A percentile compares a stretch with the other conserved stretches of the same genome.
phyloP scores from a whole-genome alignment of 805 yeast species.

The Pichia rugopelliculosa region DNA sequence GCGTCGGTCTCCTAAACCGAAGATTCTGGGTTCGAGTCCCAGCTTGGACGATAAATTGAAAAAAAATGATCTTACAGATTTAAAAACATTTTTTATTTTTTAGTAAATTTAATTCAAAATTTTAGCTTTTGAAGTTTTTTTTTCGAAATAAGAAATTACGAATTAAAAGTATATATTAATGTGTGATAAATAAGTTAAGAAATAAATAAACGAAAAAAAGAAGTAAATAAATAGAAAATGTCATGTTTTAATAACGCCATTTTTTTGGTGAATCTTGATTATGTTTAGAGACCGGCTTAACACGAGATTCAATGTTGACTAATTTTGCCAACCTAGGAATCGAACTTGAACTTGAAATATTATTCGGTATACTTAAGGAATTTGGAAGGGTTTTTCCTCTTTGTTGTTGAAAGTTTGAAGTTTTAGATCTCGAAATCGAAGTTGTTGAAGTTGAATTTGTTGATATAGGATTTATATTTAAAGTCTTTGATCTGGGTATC shows the following conservation, averaged over 20 bases:
- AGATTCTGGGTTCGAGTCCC: constrained; percentile 16
- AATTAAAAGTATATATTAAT: too few species aligned
- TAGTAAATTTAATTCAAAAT: not conserved
- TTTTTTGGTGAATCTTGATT: not conserved
- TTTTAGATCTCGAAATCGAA: constrained; percentile 1
- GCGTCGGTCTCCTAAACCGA: constrained; percentile 14
- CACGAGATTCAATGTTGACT: constrained; percentile 9
- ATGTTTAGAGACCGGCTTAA: constrained; percentile 1
- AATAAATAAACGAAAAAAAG: not conserved
- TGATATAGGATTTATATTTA: not conserved
- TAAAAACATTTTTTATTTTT: not conserved
- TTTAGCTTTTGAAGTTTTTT: not conserved
- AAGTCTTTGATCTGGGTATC: not conserved
- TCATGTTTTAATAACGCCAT: constrained; percentile 2
- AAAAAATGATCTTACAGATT: too few species aligned
- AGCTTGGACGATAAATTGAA: constrained; percentile 14
- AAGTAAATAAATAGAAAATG: not conserved
- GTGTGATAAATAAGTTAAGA: not conserved
- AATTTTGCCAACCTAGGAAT: constrained; percentile 13
- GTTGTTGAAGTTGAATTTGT: not conserved
- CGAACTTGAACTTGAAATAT: constrained; percentile 4
- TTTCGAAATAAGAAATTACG: not conserved
- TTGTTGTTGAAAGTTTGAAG: not conserved
- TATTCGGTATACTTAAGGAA: not conserved
- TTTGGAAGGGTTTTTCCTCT: not conserved